A percentile compares a stretch with the other conserved stretches of the same genome.
Evolutionary conservation across 139 green algal species (phyloP).

Genomic region (Micractinium conductrix): DNA sequence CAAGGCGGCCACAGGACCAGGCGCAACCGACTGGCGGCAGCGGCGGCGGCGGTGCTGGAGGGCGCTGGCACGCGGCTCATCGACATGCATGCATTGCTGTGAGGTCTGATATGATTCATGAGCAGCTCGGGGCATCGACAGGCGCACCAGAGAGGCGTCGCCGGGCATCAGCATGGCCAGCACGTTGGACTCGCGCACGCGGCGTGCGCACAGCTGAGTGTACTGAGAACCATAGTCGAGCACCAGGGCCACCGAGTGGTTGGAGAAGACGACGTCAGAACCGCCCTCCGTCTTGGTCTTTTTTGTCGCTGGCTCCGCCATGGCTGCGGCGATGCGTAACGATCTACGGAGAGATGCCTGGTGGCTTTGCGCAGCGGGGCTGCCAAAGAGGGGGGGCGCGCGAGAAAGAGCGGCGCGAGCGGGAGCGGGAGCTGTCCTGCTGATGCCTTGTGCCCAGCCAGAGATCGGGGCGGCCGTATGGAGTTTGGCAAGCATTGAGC

Average conservation of each 20-base stretch:
- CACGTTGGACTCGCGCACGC: slow-evolving; percentile 91
- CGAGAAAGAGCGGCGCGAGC: no score
- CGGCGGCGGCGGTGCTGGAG: background rate
- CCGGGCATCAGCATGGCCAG: slow-evolving; percentile 93
- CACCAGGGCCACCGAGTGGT: no score
- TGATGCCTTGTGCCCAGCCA: no score
- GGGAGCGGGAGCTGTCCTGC: no score
- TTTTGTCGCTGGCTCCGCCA: slow-evolving; percentile 17
- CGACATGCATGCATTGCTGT: background rate
- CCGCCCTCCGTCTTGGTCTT: slow-evolving; percentile 20
- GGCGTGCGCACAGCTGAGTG: slow-evolving; percentile 92
- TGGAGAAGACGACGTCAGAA: slow-evolving; percentile 58
- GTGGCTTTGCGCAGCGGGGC: no score
- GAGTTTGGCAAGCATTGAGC: no score
- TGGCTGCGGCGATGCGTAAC: no score
- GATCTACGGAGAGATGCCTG: no score
- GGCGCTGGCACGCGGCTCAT: background rate
- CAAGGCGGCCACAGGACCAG: background rate
- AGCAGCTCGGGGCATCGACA: background rate
- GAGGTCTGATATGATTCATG: background rate
- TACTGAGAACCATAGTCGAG: slow-evolving; percentile 83
- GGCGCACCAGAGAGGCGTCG: slow-evolving; percentile 80
- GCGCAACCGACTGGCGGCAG: background rate
- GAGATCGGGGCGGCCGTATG: no score
- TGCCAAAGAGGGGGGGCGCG: no score